Conservation (phyloP, 2,329 filamentous ascomycete species). For the Tolypocladium sp. region DNA sequence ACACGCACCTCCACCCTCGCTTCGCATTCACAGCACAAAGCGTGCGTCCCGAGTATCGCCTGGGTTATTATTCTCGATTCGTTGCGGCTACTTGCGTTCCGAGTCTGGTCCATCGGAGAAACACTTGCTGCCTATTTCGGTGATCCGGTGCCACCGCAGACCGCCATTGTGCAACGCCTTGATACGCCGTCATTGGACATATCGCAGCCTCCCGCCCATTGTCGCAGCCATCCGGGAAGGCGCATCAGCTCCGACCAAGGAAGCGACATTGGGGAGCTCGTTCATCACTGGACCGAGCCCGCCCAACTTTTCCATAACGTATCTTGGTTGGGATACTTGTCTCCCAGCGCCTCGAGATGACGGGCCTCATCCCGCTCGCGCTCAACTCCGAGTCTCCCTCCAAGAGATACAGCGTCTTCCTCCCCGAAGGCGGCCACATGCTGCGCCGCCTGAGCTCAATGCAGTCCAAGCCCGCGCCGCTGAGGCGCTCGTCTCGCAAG, state of each 20-base stretch:
- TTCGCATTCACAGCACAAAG: not conserved
- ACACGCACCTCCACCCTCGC: not conserved
- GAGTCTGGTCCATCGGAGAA: not conserved
- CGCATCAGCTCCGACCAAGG: not conserved
- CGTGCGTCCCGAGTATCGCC: not conserved
- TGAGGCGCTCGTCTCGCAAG: not conserved
- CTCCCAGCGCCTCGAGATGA: slow-evolving; percentile 10
- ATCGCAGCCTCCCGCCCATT: not conserved
- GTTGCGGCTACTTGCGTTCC: not conserved
- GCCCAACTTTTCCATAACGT: not conserved
- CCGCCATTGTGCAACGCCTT: not conserved
- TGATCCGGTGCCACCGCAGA: not conserved
- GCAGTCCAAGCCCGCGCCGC: slow-evolving; percentile 5
- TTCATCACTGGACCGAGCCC: not conserved
- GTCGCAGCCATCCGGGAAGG: not conserved
- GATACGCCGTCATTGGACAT: not conserved
- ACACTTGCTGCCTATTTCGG: not conserved
- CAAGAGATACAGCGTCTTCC: slow-evolving; percentile 1
- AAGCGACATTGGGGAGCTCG: not conserved
- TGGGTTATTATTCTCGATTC: not conserved
- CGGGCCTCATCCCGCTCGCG: slow-evolving; percentile 21
- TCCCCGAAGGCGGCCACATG: not conserved
- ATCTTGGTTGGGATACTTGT: not conserved
- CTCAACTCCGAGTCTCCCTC: slow-evolving; percentile 9
- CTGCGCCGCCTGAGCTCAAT: not conserved